Evolutionary conservation across 1,284 basidiomycete species (phyloP).

Genomic region (Rhodotorula sp.): DNA sequence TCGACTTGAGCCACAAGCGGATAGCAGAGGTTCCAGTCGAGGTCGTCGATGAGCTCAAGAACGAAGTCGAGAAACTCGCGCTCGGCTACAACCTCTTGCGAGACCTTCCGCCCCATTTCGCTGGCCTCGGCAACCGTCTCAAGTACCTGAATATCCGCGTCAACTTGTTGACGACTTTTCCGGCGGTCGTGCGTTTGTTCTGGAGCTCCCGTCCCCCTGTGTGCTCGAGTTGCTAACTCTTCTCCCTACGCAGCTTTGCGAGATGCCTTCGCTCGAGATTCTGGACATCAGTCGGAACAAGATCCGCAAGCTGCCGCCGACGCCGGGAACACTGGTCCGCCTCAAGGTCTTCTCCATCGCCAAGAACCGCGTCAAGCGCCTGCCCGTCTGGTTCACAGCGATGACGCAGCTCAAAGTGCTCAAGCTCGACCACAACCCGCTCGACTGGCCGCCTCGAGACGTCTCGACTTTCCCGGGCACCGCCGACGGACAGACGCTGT

Average conservation of each 20-base stretch:
- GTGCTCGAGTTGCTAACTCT: conserved; percentile 7
- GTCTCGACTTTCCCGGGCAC: conserved; percentile 39
- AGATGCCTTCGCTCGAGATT: conserved; percentile 85
- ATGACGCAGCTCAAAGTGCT: conserved; percentile 75
- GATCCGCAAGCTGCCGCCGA: conserved; percentile 72
- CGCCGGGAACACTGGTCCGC: conserved; percentile 74
- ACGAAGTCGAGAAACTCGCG: conserved; percentile 77
- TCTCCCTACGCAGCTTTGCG: conserved; percentile 64
- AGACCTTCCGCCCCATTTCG: conserved; percentile 75
- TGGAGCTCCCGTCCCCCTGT: neutral
- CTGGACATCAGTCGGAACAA: conserved; percentile 93
- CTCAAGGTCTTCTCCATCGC: conserved; percentile 83
- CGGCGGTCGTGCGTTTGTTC: conserved; percentile 68
- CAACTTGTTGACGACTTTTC: conserved; percentile 80
- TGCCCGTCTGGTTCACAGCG: conserved; percentile 74
- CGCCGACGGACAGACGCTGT: conserved; percentile 29
- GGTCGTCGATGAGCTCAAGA: conserved; percentile 69
- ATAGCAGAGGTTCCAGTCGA: conserved; percentile 71
- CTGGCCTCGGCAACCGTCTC: conserved; percentile 65
- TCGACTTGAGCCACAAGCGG: conserved; percentile 74
- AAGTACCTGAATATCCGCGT: conserved; percentile 91
- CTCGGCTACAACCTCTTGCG: conserved; percentile 80
- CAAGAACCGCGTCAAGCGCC: conserved; percentile 73
- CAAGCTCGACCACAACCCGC: conserved; percentile 76
- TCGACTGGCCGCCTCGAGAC: conserved; percentile 74